Conservation (phyloP, 1,139 yeast genomes). For the Nakaseomyces delphensis region DNA sequence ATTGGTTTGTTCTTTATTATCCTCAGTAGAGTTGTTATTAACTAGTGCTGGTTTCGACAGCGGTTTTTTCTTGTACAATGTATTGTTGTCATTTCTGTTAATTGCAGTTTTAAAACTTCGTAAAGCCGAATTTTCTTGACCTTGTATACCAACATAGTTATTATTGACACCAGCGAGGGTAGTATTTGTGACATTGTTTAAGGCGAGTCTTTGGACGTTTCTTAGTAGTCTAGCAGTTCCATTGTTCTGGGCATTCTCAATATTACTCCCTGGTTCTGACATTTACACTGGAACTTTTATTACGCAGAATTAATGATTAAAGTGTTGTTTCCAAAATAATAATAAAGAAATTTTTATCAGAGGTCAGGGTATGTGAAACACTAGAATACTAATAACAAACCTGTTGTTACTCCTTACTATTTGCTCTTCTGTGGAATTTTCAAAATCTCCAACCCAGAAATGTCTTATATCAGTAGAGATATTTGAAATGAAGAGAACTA, state of each 20-base stretch:
- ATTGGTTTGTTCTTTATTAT: background rate
- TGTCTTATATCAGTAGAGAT: too few species aligned
- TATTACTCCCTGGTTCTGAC: slow-evolving; percentile 2
- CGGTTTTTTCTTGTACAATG: slow-evolving; percentile 15
- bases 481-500: too few species aligned
- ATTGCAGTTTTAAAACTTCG: slow-evolving; percentile 17
- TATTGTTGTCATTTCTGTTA: slow-evolving; percentile 16
- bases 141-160: background rate
- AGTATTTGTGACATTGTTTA: slow-evolving; percentile 31
- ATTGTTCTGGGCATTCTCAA: slow-evolving; percentile 21
- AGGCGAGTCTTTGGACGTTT: slow-evolving; percentile 27
- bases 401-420: background rate
- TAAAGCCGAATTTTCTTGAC: slow-evolving; percentile 18
- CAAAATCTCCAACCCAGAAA: too few species aligned
- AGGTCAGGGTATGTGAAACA: background rate
- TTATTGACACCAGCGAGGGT: slow-evolving; percentile 12
- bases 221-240: slow-evolving; percentile 22
- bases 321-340: background rate
- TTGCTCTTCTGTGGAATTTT: too few species aligned
- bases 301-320: background rate
- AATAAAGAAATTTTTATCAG: background rate
- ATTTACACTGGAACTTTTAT: background rate
- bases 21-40: background rate
- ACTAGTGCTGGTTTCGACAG: slow-evolving; percentile 7
- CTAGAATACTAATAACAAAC: too few species aligned